Percentiles rank a stretch among this genome's conserved stretches.
Evolutionary conservation across 2,329 filamentous ascomycete genomes (phyloP).

Genomic region (Dothideomycetidae sp.): DNA sequence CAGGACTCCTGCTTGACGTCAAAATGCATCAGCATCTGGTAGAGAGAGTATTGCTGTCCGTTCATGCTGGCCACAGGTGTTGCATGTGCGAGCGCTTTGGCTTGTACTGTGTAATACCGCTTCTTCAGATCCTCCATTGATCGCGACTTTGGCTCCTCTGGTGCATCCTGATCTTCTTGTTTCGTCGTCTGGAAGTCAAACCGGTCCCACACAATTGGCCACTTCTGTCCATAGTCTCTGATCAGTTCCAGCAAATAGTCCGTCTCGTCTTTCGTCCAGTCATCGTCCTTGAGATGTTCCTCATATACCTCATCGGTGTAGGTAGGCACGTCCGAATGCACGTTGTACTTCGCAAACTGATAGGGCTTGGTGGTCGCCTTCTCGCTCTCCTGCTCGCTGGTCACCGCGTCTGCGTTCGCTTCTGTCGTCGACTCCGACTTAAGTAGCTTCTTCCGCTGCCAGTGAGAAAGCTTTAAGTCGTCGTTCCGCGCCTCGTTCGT

Average conservation of each 20-base stretch:
- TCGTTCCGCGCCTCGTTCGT: constrained; percentile 64
- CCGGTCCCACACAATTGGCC: constrained; percentile 82
- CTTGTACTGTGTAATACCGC: constrained; percentile 76
- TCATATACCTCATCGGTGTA: constrained; percentile 85
- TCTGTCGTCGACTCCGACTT: constrained; percentile 18
- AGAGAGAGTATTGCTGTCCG: constrained; percentile 62
- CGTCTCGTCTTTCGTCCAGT: constrained; percentile 89
- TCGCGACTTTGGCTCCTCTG: constrained; percentile 33
- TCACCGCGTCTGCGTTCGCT: constrained; percentile 16
- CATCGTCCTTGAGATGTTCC: constrained; percentile 52
- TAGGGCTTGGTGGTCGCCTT: constrained; percentile 34
- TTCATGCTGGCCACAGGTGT: constrained; percentile 81
- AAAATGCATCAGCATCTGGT: constrained; percentile 78
- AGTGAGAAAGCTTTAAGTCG: constrained; percentile 60
- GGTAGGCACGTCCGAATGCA: constrained; percentile 59
- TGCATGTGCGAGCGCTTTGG: constrained; percentile 65
- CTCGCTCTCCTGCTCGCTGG: constrained; percentile 20
- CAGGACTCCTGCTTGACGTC: constrained; percentile 63
- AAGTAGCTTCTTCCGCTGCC: constrained; percentile 48
- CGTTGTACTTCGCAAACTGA: constrained; percentile 75
- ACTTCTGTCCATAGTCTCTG: constrained; percentile 70
- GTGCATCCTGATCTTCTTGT: constrained; percentile 12
- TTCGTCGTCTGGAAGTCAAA: constrained; percentile 54
- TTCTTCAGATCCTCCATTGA: constrained; percentile 83
- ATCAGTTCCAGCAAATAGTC: constrained; percentile 72